Evolutionary conservation across 1,284 basidiomycete species (phyloP), one percentile per base, ranked within the genome.

Genomic region (Puccinia polysora): DNA sequence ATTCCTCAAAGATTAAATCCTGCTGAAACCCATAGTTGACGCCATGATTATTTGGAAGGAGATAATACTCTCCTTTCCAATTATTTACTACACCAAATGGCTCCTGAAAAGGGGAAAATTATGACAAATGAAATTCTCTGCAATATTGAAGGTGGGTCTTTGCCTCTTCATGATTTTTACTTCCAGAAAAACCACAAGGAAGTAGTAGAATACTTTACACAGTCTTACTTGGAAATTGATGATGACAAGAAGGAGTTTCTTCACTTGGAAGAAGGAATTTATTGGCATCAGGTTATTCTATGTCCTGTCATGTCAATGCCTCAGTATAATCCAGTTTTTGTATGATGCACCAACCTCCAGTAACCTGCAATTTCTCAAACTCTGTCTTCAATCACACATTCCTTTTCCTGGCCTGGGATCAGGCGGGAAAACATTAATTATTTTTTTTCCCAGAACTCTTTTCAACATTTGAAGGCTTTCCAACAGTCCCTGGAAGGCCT

Each of bases 381-480:
- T 28, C 18, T 71, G 0, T 47, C 30, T 18, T 1, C 25, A 1
- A 3, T 70, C 25, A 50, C 34, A 6, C 1, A 58, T 0, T 60
- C 43, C 4, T 62, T 62, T 58, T 53, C 43, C 15, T 70, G 67
- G 56, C 55, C 25, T 18, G 5, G 20, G 2, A 25, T 70, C 14
- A 14, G 25, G 34, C 4, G 40, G 14, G 43, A 36, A 15, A 34
- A 62, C 4, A 62, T 47, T 2, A 47, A 30, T 4, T 69, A 49
- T 50, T 40, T 69, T 2, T 30, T 20, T 18, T 18, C 23, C n/a
- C 59, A 55, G 20, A 30, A 69, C 20, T 34, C 40, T 0, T 69
- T 40, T 34, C 68, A 70, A 28, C 1, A 34, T 7, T 18, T 49
- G 1, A 59, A 69, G 10, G 20, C 45, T 28, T 20, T 18, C 0